Conservation (phyloP, 2,329 filamentous ascomycete genomes). For the Pseudopithomyces maydicus region DNA sequence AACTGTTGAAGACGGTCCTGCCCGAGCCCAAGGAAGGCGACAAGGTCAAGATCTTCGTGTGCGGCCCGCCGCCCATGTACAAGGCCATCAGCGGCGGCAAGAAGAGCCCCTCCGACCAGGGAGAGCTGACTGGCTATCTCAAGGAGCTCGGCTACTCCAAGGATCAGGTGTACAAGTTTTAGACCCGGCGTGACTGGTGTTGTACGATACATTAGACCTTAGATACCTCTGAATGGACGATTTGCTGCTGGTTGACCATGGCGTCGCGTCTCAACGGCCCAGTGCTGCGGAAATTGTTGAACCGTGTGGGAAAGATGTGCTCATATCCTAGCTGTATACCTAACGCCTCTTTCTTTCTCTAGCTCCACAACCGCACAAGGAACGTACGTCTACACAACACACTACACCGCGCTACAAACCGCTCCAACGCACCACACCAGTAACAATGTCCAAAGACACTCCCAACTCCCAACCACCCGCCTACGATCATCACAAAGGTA, state of each 20-base stretch:
- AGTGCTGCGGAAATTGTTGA: neutral
- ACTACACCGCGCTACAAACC: no score
- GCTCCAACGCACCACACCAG: no score
- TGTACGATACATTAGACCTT: conserved; percentile 27
- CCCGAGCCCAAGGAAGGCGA: conserved; percentile 83
- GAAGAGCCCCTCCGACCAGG: conserved; percentile 92
- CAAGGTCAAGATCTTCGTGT: conserved; percentile 96
- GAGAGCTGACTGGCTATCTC: conserved; percentile 80
- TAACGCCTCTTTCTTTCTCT: no score
- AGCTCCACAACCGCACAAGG: no score
- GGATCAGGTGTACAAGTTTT: conserved; percentile 89
- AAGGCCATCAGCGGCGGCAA: conserved; percentile 89
- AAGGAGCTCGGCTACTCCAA: conserved; percentile 82
- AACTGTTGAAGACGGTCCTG: conserved; percentile 90
- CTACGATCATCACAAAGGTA: no score
- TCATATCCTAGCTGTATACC: no score
- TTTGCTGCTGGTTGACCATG: neutral
- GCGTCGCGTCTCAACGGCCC: neutral
- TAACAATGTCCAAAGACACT: no score
- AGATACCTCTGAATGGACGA: conserved; percentile 2
- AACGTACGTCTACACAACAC: no score
- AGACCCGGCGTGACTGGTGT: conserved; percentile 13
- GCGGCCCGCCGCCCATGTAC: conserved; percentile 90
- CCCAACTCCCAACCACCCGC: no score
- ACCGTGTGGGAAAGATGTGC: no score